Conservation (phyloP, 2,329 filamentous ascomycete species). For the Sporothrix pseudoabietina region DNA sequence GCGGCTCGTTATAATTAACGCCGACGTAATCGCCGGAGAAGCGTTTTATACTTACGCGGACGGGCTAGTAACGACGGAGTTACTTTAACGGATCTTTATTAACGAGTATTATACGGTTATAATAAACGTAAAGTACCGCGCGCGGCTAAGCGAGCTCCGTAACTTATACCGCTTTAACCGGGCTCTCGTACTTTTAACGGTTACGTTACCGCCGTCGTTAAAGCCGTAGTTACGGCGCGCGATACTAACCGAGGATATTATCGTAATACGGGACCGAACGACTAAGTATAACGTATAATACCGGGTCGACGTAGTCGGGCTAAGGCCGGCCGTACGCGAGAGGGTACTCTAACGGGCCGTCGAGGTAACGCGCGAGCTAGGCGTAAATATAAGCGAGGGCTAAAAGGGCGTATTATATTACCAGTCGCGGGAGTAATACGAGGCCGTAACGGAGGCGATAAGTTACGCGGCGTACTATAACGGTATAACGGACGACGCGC, state of each 20-base stretch:
- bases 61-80: background rate
- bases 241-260: background rate
- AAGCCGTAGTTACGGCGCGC: background rate
- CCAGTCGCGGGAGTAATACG: background rate
- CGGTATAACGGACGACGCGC: background rate
- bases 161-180: background rate
- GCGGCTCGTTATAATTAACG: background rate
- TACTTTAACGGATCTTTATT: background rate
- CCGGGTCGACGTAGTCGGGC: too few species aligned
- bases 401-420: background rate
- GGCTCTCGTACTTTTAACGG: background rate
- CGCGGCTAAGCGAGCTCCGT: background rate
- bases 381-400: background rate
- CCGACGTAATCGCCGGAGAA: background rate
- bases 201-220: background rate
- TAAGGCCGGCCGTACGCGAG: background rate
- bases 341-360: background rate
- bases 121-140: background rate
- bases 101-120: background rate
- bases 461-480: background rate
- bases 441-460: background rate
- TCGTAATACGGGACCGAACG: background rate
- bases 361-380: too few species aligned
- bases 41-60: background rate
- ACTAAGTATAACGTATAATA: background rate